Base-by-base conservation (phyloP, 768 basidiomycete genomes). In the Strobilomyces echinocephalus region DNA sequence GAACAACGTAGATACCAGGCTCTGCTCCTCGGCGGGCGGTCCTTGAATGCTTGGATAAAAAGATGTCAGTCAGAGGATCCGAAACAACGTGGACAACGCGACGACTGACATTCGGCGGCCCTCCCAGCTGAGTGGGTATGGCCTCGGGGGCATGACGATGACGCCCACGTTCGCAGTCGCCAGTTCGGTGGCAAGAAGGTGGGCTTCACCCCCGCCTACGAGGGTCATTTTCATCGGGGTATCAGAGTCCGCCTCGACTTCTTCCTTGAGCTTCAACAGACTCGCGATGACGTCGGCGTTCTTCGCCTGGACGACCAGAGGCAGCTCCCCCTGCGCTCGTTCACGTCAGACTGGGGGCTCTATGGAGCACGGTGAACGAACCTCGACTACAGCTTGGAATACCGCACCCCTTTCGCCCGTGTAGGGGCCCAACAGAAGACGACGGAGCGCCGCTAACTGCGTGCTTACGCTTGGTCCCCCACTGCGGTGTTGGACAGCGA, bases 221-320 rank as follows among this genome's bases (percentile, higher is more conserved):
- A 88, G 78, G 0, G 82, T 82, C 62, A 82, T 68, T 31, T 76
- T 63, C 12, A 66, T 71, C 0, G 49, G 60, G 1, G 55, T 52
- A 10, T 68, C 66, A 10, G 64, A 68, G 20, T 55, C 54, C 8
- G 45, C 59, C 46, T 85, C 80, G 20, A 79, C 75, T 46, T 83
- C 78, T 10, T 60, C 60, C 64, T 84, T 87, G 55, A 93, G 77
- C 5, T 57, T 61, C 38, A 94, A 70, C 14, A 93, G 69, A 0
- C 82, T 79, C 0, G 87, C 81, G 64, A 93, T 92, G 48, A 85
- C 75, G 65, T 93, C 91, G 9, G 87, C 88, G 60, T 77, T 87
- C 53, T 85, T 74, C 14, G 82, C 84, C 2, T 79, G 70, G 18
- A 91, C 67, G 2, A 91, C 87, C 16, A 94, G 72, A 0, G 86